phyloP scores from a whole-genome alignment of 306 rosid genomes.

The Cucurbita moschata region DNA sequence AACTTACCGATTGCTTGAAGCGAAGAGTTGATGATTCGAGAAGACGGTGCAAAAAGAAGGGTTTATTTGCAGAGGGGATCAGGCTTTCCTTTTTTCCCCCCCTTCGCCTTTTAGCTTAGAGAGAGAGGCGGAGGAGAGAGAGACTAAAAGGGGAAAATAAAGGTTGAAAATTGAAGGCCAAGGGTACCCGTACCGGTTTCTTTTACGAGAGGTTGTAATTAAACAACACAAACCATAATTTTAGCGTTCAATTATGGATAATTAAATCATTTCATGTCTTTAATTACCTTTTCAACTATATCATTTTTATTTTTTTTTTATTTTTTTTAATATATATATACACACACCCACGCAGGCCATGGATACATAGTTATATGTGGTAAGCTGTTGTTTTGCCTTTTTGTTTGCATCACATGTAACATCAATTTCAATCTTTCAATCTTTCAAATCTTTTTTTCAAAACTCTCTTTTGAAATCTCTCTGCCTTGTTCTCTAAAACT shows the following conservation, averaged over 20 bases:
- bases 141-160: not conserved
- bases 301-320: no score
- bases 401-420: no score
- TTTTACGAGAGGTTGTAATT: constrained; percentile 13
- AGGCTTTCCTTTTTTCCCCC: not conserved
- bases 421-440: no score
- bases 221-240: not conserved
- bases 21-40: constrained; percentile 23
- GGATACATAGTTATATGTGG: no score
- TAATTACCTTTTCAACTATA: no score
- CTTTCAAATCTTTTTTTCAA: no score
- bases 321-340: no score
- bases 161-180: not conserved
- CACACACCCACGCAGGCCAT: no score
- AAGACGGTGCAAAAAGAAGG: constrained; percentile 16
- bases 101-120: not conserved
- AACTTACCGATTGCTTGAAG: constrained; percentile 23
- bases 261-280: not conserved
- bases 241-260: not conserved
- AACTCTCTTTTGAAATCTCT: no score
- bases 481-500: no score
- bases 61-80: constrained; percentile 7
- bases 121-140: not conserved
- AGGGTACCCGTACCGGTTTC: constrained; percentile 12
- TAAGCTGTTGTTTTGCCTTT: no score